These are phyloP conservation scores for Leccinum rimulosum DNA, from an alignment of 768 basidiomycete species.

Conservation along the genomic window DNA sequence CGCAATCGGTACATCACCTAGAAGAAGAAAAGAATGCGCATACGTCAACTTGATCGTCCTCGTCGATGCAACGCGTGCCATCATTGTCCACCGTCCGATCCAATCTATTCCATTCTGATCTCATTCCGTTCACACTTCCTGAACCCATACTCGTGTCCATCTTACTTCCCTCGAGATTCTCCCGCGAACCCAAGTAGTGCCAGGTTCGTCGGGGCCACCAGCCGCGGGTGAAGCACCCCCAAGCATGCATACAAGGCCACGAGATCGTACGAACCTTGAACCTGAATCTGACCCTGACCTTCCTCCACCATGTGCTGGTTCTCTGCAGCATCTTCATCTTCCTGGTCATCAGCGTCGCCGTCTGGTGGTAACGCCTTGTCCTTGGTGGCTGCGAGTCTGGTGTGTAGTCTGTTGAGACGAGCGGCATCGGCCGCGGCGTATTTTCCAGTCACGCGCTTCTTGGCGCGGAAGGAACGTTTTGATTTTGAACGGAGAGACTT, in stretches of 20 bases:
- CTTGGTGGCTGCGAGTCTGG: conserved; percentile 57
- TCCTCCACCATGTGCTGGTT: conserved; percentile 30
- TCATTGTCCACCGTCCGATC: neutral
- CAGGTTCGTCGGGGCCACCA: conserved; percentile 34
- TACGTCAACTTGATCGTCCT: conserved; percentile 14
- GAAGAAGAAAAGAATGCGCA: conserved; percentile 1
- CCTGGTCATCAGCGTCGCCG: neutral
- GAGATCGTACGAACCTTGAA: conserved; percentile 57
- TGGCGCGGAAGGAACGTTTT: conserved; percentile 73
- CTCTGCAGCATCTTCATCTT: conserved; percentile 20
- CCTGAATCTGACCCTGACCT: conserved; percentile 8
- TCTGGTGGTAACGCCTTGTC: conserved; percentile 28
- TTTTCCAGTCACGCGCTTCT: conserved; percentile 71
- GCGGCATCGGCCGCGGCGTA: conserved; percentile 79
- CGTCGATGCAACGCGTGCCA: neutral
- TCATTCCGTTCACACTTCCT: neutral
- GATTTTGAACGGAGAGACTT: conserved; percentile 82
- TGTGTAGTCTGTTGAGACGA: conserved; percentile 67
- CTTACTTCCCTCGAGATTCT: neutral
- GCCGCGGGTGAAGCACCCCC: conserved; percentile 58
- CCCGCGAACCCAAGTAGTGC: conserved; percentile 28
- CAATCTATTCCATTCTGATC: neutral
- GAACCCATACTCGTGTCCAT: neutral
- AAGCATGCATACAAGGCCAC: conserved; percentile 37
- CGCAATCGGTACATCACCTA: conserved; percentile 17